Evolutionary conservation across 2,329 filamentous ascomycete species (phyloP), one percentile per base, ranked within the genome.

Genomic region (Lojkania enalia): DNA sequence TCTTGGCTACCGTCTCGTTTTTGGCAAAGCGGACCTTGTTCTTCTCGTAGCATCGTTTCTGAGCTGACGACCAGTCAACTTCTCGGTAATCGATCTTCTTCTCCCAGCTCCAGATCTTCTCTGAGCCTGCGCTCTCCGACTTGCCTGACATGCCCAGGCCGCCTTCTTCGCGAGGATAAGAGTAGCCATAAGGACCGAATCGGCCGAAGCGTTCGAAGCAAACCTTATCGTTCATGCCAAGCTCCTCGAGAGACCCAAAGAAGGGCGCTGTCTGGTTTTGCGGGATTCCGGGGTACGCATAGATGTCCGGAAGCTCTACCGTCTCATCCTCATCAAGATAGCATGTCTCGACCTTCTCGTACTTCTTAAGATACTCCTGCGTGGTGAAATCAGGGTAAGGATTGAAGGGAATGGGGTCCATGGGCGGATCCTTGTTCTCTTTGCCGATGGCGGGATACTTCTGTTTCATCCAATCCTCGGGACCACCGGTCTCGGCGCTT

Each of bases 251-350:
- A 3, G 73, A 74, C 35, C 76, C 76, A 48, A 75, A 77, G 59
- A 73, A 72, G 29, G 75, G 74, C 13, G 69, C 66, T 11, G 73
- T 68, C 63, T 74, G 71, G 61, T 77, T 74, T 51, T 76, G 73
- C 19, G 76, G 75, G 11, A 78, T 60, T 14, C 76, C 76, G 2
- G 78, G 73, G 55, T 87, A 89, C 1, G 82, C 85, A 60, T 82
- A 87, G 19, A 87, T 69, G 50, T 85, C 79, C 1, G 86, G 86
- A 0, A 77, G 76, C 0, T 70, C 58, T 2, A 84, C 65, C 20
- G 73, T 81, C 32, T 81, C 76, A 12, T 79, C 76, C 15, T 74
- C 71, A 56, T 88, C 84, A 21, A 88, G 72, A 55, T 79, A 87
- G 69, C 86, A 89, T 5, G 75, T 73, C 49, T 80, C 72, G 12